Conservation (phyloP, 192 early-diverging fungal species). For the Anaeromyces robustus region DNA sequence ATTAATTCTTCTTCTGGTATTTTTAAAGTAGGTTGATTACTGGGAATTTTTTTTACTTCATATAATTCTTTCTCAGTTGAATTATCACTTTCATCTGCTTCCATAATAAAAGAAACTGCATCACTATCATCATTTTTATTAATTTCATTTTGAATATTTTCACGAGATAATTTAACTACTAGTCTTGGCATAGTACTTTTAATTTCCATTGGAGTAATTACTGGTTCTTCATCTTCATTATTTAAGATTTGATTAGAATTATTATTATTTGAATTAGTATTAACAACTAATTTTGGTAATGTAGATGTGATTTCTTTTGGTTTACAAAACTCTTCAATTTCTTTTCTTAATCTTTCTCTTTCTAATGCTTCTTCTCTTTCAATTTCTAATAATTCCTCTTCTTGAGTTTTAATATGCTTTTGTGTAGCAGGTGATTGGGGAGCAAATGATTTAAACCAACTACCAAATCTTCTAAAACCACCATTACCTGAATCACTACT, state of each 20-base stretch:
- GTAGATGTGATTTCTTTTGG: neutral
- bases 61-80: neutral
- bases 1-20: neutral
- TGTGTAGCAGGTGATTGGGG: neutral
- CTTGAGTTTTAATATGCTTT: neutral
- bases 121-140: neutral
- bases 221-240: neutral
- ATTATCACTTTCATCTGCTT: neutral
- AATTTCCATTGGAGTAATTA: neutral
- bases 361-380: neutral
- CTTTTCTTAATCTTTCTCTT: neutral
- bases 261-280: neutral
- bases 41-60: neutral
- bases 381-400: neutral
- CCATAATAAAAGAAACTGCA: neutral
- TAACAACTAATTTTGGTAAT: neutral
- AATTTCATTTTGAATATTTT: neutral
- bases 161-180: neutral
- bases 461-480: neutral
- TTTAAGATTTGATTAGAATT: neutral
- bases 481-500: neutral
- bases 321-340: neutral
- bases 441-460: neutral
- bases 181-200: neutral
- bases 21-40: neutral